phyloP scores from a whole-genome alignment of 2,329 filamentous ascomycete genomes.

The Fusarium floridanum region DNA sequence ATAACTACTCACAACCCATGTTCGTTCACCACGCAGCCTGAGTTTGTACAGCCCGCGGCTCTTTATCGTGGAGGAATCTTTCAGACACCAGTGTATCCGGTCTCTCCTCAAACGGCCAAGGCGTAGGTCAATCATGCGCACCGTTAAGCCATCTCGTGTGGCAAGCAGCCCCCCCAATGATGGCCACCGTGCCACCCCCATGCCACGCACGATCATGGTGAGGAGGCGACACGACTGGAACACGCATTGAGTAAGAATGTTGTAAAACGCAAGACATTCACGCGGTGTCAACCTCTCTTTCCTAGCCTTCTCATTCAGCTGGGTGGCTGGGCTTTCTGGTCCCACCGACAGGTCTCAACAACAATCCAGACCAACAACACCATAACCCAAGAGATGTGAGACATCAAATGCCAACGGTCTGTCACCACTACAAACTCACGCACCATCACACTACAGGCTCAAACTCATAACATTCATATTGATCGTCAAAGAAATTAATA shows the following conservation, averaged over 20 bases:
- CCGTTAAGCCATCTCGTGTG: too few relatives aligned
- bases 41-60: too few relatives aligned
- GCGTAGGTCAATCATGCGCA: too few relatives aligned
- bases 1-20: too few relatives aligned
- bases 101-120: too few relatives aligned
- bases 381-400: neutral
- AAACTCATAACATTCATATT: neutral
- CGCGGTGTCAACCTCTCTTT: too few relatives aligned
- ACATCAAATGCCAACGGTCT: neutral
- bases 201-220: too few relatives aligned
- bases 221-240: neutral
- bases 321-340: neutral
- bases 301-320: neutral
- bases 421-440: neutral
- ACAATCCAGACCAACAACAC: neutral
- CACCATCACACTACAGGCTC: neutral
- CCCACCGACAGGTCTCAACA: neutral
- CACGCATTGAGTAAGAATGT: neutral
- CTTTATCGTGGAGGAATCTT: too few relatives aligned
- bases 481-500: conserved; percentile 33
- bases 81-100: too few relatives aligned
- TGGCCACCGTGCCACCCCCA: too few relatives aligned
- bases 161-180: neutral
- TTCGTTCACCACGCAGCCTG: too few relatives aligned
- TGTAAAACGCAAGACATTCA: neutral